A percentile compares a stretch with the other conserved stretches of the same genome.
phyloP scores from a whole-genome alignment of 257 asterid genomes.

The Schizonepeta tenuifolia region DNA sequence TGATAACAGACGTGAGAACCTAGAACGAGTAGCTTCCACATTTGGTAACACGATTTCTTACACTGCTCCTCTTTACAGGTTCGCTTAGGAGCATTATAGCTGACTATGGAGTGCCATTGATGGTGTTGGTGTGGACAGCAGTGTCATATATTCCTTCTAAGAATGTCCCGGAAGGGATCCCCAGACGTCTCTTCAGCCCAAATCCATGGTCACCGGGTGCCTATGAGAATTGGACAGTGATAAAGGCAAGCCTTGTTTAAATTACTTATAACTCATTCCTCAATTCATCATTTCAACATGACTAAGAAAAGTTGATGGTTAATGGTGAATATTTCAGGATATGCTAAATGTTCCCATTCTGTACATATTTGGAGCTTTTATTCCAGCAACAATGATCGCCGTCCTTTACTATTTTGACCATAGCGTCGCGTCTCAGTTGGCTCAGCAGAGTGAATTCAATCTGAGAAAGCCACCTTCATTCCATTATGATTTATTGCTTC shows the following conservation, averaged over 20 bases:
- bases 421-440: constrained; percentile 89
- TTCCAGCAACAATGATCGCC: constrained; percentile 91
- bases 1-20: constrained; percentile 3
- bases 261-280: not conserved
- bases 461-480: constrained; percentile 83
- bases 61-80: constrained; percentile 48
- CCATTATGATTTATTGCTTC: constrained; percentile 77
- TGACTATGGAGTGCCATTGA: constrained; percentile 93
- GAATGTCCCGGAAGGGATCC: constrained; percentile 85
- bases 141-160: constrained; percentile 72
- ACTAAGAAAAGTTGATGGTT: constrained; percentile 15
- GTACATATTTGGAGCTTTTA: constrained; percentile 77
- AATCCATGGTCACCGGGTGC: constrained; percentile 98
- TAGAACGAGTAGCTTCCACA: not conserved
- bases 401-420: constrained; percentile 94
- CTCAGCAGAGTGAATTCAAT: constrained; percentile 89
- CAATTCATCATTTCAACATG: not conserved
- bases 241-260: constrained; percentile 56
- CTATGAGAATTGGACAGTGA: constrained; percentile 86
- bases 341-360: constrained; percentile 73
- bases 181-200: constrained; percentile 91
- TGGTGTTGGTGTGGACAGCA: constrained; percentile 92
- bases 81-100: constrained; percentile 86
- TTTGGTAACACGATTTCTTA: not conserved
- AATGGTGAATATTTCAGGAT: constrained; percentile 55